Percentiles rank a stretch among this genome's conserved stretches.
Conservation (phyloP, 768 basidiomycete genomes). For the Serpula lacrymans region DNA sequence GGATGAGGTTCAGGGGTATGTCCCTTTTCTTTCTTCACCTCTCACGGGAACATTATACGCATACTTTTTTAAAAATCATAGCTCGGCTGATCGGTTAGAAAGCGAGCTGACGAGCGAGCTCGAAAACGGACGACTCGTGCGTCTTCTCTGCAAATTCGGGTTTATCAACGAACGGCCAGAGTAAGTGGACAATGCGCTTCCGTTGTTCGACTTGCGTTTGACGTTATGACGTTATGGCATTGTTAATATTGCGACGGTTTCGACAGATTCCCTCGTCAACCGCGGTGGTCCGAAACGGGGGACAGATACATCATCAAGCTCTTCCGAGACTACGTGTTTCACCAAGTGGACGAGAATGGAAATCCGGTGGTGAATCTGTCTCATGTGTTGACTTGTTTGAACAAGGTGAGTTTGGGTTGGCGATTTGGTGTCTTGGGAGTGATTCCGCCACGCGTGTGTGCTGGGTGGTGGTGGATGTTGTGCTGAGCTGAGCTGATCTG, state of each 20-base stretch:
- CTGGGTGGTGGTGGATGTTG: background rate
- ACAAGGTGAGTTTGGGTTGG: constrained; percentile 65
- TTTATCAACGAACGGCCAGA: constrained; percentile 99
- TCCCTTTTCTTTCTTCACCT: constrained; percentile 5
- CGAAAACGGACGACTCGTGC: constrained; percentile 89
- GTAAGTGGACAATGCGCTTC: constrained; percentile 44
- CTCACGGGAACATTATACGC: background rate
- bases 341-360: constrained; percentile 90
- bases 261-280: constrained; percentile 88
- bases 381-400: constrained; percentile 89
- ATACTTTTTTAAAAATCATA: constrained; percentile 24
- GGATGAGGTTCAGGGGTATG: constrained; percentile 78
- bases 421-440: background rate
- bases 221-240: background rate
- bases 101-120: constrained; percentile 82
- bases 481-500: no score
- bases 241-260: background rate
- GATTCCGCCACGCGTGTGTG: constrained; percentile 3
- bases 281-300: constrained; percentile 97
- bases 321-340: constrained; percentile 97
- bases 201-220: constrained; percentile 2
- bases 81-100: constrained; percentile 80
- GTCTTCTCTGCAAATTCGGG: constrained; percentile 89
- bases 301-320: constrained; percentile 98
- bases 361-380: constrained; percentile 86